Percentiles rank a stretch among this genome's conserved stretches.
Evolutionary conservation across 371 early-diverging fungal species (phyloP).

Genomic region (Basidiobolus meristosporus): DNA sequence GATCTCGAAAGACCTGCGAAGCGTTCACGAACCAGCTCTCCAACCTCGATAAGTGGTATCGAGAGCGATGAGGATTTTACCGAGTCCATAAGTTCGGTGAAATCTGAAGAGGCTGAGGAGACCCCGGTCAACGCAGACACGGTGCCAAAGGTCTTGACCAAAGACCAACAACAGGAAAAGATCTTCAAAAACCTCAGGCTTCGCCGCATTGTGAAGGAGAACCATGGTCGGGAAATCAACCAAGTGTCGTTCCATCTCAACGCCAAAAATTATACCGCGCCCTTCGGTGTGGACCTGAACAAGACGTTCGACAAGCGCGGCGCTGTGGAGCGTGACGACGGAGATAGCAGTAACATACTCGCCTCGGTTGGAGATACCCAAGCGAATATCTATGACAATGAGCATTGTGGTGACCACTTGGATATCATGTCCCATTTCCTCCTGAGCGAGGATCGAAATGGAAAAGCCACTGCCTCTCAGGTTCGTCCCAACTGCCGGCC

Average conservation of each 20-base stretch:
- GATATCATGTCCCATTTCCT: conserved; percentile 80
- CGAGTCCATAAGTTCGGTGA: no score
- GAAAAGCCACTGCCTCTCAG: conserved; percentile 2
- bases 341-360: conserved; percentile 50
- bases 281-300: conserved; percentile 23
- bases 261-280: conserved; percentile 20
- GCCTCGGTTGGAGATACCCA: conserved; percentile 44
- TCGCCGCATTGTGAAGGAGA: conserved; percentile 70
- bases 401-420: conserved; percentile 78
- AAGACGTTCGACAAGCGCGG: conserved; percentile 48
- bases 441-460: conserved; percentile 16
- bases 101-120: no score
- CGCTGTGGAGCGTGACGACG: conserved; percentile 31
- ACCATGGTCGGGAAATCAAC: conserved; percentile 52
- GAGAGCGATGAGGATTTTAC: no score
- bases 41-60: no score
- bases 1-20: no score
- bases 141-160: no score
- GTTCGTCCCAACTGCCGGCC: no score
- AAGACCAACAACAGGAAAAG: neutral
- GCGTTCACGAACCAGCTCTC: no score
- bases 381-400: conserved; percentile 76
- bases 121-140: no score
- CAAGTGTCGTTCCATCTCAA: conserved; percentile 45
- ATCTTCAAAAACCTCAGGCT: conserved; percentile 53